Percentiles rank a stretch among this genome's conserved stretches.
Evolutionary conservation across 2,329 filamentous ascomycete species (phyloP).

Genomic region (Metarhizium humberi): DNA sequence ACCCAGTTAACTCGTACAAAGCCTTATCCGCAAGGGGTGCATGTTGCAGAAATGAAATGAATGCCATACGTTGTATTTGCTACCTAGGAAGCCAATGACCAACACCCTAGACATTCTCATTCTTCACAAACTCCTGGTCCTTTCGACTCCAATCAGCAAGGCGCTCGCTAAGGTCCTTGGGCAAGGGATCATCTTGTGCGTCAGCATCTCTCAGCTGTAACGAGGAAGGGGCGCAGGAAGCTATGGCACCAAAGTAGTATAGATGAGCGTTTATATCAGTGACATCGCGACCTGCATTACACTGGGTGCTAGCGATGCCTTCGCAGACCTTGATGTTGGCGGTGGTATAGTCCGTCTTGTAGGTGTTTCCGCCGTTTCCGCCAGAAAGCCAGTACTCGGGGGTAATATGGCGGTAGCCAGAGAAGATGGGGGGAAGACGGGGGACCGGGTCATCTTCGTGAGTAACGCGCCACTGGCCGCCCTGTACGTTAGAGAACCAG

Average conservation of each 20-base stretch:
- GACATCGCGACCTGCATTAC: constrained; percentile 41
- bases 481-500: constrained; percentile 40
- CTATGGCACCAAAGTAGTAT: constrained; percentile 39
- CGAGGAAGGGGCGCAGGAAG: constrained; percentile 25
- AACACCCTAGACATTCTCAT: too few species aligned
- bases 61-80: too few species aligned
- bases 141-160: constrained; percentile 25
- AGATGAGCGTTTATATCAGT: constrained; percentile 36
- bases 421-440: constrained; percentile 49
- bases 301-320: constrained; percentile 36
- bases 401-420: constrained; percentile 55
- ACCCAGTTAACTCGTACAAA: too few species aligned
- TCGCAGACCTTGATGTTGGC: constrained; percentile 35
- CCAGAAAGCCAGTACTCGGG: constrained; percentile 59
- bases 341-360: constrained; percentile 26
- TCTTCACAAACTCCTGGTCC: constrained; percentile 18
- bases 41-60: too few species aligned
- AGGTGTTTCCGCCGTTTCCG: constrained; percentile 7
- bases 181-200: not conserved
- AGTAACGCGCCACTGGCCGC: constrained; percentile 53
- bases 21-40: too few species aligned
- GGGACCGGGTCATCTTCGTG: constrained; percentile 60
- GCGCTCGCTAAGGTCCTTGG: constrained; percentile 26
- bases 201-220: not conserved
- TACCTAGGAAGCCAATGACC: too few species aligned